Conservation (phyloP, 768 basidiomycete genomes). For the Solioccasus polychromus region DNA sequence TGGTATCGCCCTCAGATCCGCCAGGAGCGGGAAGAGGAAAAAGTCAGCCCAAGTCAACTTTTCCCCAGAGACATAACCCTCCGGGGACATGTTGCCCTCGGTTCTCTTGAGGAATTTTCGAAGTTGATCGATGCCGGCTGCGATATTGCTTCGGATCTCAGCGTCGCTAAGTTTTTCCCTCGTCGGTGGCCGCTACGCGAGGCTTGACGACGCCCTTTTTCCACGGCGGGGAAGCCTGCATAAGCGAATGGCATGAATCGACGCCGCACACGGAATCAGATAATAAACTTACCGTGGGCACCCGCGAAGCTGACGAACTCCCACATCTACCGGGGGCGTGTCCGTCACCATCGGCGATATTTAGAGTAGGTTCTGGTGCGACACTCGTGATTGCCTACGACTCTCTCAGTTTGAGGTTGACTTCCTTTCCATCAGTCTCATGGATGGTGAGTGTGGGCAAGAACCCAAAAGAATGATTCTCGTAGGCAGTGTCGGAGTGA, state of each 20-base stretch:
- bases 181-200: slow-evolving; percentile 27
- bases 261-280: too few species aligned
- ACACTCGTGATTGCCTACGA: slow-evolving; percentile 28
- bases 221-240: slow-evolving; percentile 29
- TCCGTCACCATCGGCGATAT: slow-evolving; percentile 19
- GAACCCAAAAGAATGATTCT: slow-evolving; percentile 31
- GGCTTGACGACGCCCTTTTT: slow-evolving; percentile 32
- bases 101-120: slow-evolving; percentile 11
- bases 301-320: slow-evolving; percentile 30
- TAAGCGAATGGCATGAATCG: not conserved
- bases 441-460: slow-evolving; percentile 32
- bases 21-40: slow-evolving; percentile 32
- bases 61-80: slow-evolving; percentile 29
- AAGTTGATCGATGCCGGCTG: slow-evolving; percentile 16
- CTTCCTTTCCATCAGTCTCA: slow-evolving; percentile 19
- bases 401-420: slow-evolving; percentile 28
- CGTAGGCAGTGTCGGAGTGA: slow-evolving; percentile 28
- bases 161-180: slow-evolving; percentile 19
- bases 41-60: slow-evolving; percentile 32
- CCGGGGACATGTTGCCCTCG: slow-evolving; percentile 24
- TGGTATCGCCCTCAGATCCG: slow-evolving; percentile 27
- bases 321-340: slow-evolving; percentile 31
- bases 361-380: slow-evolving; percentile 26
- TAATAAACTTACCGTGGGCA: slow-evolving; percentile 25
- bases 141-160: slow-evolving; percentile 20